Evolutionary conservation across 1,284 basidiomycete species (phyloP), one percentile per base, ranked within the genome.

Genomic region (Testicularia cyperi): DNA sequence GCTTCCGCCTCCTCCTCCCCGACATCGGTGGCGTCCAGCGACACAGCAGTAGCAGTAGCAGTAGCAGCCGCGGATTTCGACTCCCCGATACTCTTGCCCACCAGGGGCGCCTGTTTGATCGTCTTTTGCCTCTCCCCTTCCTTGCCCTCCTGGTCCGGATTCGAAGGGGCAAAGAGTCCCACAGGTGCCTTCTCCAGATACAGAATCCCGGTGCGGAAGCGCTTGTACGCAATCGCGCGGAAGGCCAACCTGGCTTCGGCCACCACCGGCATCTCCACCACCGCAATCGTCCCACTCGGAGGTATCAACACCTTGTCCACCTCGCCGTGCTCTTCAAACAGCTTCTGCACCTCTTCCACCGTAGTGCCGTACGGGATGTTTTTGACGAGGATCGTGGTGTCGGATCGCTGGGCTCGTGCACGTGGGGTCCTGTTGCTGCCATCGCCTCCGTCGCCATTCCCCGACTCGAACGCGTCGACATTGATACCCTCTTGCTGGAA

Each of bases 281-380:
- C 85, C 0, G 91, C 94, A 76, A 98, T 86, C 2, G 92, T 96
- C 1, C 94, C 92, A 4, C 90, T 86, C 0, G 94, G 92, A 0
- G 94, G 92, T 0, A 97, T 84, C 3, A 97, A 78, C 4, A 95
- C 83, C 14, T 88, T 82, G 19, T 77, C 81, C n/a, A 95, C 79
- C 43, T 82, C 80, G 6, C 92, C 92, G 68, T 90, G 86, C 0
- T 83, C 81, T 23, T 84, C 82, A 70, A 98, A 95, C 31, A 97
- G 75, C 53, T 86, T 85, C 24, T 83, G 83, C 15, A 97, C 83
- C 54, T 88, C 84, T 10, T 85, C 83, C 0, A 80, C 79, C 1
- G 86, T 84, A 0, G 92, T 96, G 13, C 90, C 90, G 70, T 88
- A 95, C 0, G 94, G 92, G 32, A 98, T 92, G 78, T 98, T 97